Percentiles rank a stretch among this genome's conserved stretches.
phyloP scores from a whole-genome alignment of 78 protist species.

The Dictyostelium intermedium region DNA sequence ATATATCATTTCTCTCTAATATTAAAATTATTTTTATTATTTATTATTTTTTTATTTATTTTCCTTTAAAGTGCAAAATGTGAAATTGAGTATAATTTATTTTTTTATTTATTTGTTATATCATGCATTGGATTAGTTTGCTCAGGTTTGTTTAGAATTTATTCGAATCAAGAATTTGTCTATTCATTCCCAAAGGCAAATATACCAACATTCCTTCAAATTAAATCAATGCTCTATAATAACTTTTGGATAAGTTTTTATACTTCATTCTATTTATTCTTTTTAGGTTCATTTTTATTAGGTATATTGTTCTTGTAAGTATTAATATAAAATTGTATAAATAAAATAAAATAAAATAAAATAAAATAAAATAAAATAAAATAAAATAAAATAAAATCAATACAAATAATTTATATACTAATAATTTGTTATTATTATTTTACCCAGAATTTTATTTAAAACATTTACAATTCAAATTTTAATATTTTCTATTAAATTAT shows the following conservation, averaged over 20 bases:
- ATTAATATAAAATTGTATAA: background rate
- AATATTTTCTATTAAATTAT: constrained; percentile 9
- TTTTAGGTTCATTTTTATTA: constrained; percentile 1
- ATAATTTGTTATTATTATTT: background rate
- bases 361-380: too few relatives aligned
- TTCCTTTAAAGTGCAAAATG: background rate
- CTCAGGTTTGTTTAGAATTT: constrained; percentile 3
- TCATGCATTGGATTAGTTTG: constrained; percentile 2
- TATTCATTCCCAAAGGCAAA: constrained; percentile 46
- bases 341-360: background rate
- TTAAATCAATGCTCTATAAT: constrained; percentile 18
- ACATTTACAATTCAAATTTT: constrained; percentile 32
- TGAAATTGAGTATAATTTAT: constrained; percentile 3
- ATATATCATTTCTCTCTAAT: background rate
- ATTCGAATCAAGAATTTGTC: constrained; percentile 37
- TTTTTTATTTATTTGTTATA: constrained; percentile 12
- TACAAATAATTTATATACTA: too few relatives aligned
- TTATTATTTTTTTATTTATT: background rate
- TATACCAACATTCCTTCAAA: constrained; percentile 7
- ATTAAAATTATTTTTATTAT: background rate
- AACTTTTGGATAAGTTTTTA: constrained; percentile 43
- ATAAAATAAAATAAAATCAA: too few relatives aligned
- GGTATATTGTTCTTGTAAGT: constrained; percentile 27
- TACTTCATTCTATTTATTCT: constrained; percentile 39
- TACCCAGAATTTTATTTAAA: constrained; percentile 33